These are phyloP conservation scores for Botrytis medusae DNA, from an alignment of 2,329 filamentous ascomycete species.

Conservation along the genomic window DNA sequence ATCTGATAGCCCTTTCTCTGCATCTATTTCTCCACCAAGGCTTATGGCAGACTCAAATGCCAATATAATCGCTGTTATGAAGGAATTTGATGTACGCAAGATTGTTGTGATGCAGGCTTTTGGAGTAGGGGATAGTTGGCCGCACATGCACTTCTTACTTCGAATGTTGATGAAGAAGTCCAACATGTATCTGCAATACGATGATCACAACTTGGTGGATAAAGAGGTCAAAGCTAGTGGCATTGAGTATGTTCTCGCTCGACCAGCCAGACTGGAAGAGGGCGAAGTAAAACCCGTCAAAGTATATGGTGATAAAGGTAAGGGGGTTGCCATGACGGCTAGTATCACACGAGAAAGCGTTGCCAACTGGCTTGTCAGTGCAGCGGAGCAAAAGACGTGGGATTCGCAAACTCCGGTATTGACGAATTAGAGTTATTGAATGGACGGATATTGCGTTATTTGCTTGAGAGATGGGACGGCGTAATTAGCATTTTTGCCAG, in stretches of 20 bases:
- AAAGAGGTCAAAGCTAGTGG: slow-evolving; percentile 28
- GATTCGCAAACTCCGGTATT: slow-evolving; percentile 15
- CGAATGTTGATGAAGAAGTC: slow-evolving; percentile 47
- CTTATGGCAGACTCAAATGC: slow-evolving; percentile 48
- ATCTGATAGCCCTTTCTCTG: slow-evolving; percentile 34
- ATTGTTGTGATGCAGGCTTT: slow-evolving; percentile 53
- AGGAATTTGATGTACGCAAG: slow-evolving; percentile 29
- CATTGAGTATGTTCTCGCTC: slow-evolving; percentile 25
- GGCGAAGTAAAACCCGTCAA: slow-evolving; percentile 23
- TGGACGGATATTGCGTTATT: neutral
- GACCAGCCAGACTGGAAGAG: slow-evolving; percentile 26
- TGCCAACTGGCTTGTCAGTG: slow-evolving; percentile 48
- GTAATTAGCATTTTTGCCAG: neutral
- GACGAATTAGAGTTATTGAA: neutral
- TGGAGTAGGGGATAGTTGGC: slow-evolving; percentile 49
- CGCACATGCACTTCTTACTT: slow-evolving; percentile 45
- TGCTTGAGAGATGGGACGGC: neutral
- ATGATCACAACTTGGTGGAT: slow-evolving; percentile 47
- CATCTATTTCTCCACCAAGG: slow-evolving; percentile 8
- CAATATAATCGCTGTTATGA: slow-evolving; percentile 43
- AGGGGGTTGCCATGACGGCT: slow-evolving; percentile 24
- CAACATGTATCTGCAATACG: slow-evolving; percentile 48
- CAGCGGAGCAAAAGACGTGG: slow-evolving; percentile 40
- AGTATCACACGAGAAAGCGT: slow-evolving; percentile 42
- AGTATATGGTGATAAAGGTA: slow-evolving; percentile 26